Evolutionary conservation across 176 grass and related monocot genomes (phyloP), one percentile per base, ranked within the genome.

Genomic region (Alopecurus myosuroides): DNA sequence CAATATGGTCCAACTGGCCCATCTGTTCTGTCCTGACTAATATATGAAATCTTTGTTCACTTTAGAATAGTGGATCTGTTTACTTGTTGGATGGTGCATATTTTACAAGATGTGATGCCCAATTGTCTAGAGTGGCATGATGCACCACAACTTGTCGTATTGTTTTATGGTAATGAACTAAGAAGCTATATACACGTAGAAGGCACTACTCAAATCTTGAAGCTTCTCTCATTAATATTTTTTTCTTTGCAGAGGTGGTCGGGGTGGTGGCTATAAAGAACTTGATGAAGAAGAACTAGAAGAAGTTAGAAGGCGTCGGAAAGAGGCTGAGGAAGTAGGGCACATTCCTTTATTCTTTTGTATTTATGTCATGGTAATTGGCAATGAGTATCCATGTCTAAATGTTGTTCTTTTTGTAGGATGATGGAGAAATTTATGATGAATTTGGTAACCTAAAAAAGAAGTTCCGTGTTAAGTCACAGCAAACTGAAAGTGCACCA

Each of bases 391-490:
- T 91, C 7, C 53, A 48, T 86, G 1, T 84, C 20, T 87, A 70
- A 85, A 83, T 63, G 15, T 84, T 83, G 4, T 29, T 89, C 41
- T 61, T 79, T 44, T 85, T 80, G 50, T 88, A 99, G 94, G 97
- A 99, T 74, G 97, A 99, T 82, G 97, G 97, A 51, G 97, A 99
- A 85, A 99, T 99, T 22, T 99, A 96, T 85, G 97, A 99, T 94
- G 97, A 99, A 81, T 99, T 99, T 88, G 97, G 97, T 45, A 99
- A 99, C 61, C 90, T 99, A 22, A 99, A 99, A 84, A 99, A 99
- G 88, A 96, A 99, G 87, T 99, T 96, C 7, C 97, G 94, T 87
- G 84, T 89, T 28, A 99, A 96, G 85, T 74, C 93, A 34, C 91
- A 89, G 58, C 91, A 89, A 82, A 78, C 75, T 77, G 93, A 94